Percentiles rank a stretch among this genome's conserved stretches.
Conservation (phyloP, 768 basidiomycete genomes). For the Coprinellus micaceus region DNA sequence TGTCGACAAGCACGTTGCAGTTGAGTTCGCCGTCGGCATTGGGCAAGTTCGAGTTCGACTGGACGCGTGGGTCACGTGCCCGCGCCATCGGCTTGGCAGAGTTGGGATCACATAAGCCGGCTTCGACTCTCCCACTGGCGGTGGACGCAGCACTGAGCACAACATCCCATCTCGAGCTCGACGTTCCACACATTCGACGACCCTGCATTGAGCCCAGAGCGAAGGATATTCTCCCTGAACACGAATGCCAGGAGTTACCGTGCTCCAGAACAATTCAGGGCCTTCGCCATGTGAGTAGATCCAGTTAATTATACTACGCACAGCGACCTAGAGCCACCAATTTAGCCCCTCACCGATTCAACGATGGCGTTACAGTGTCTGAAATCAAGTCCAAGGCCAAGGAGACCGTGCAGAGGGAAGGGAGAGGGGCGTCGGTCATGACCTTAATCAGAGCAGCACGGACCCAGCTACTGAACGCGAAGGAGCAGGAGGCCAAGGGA, state of each 20-base stretch:
- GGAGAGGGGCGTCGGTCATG: conserved; percentile 56
- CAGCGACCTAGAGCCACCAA: neutral
- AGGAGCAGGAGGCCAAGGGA: conserved; percentile 48
- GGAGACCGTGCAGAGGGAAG: conserved; percentile 46
- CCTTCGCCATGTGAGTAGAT: neutral
- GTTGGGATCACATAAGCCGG: too few species aligned
- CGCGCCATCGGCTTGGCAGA: too few species aligned
- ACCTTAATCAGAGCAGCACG: conserved; percentile 63
- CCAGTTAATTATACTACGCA: too few species aligned
- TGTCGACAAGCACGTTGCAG: neutral
- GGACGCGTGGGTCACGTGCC: conserved; percentile 12
- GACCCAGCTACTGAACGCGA: conserved; percentile 50
- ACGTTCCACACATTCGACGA: too few species aligned
- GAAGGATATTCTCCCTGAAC: neutral
- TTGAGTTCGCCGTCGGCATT: neutral
- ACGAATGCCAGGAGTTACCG: conserved; percentile 26
- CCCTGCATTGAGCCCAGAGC: neutral
- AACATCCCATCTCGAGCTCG: too few species aligned
- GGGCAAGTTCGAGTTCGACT: neutral
- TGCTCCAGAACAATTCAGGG: conserved; percentile 20
- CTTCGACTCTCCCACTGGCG: neutral
- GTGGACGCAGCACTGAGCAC: too few species aligned
- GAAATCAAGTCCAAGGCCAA: conserved; percentile 45
- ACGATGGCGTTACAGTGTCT: conserved; percentile 35
- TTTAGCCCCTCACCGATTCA: conserved; percentile 8